These are phyloP conservation scores for Medicago lupulina DNA, from an alignment of 306 rosid species.

Conservation along the genomic window DNA sequence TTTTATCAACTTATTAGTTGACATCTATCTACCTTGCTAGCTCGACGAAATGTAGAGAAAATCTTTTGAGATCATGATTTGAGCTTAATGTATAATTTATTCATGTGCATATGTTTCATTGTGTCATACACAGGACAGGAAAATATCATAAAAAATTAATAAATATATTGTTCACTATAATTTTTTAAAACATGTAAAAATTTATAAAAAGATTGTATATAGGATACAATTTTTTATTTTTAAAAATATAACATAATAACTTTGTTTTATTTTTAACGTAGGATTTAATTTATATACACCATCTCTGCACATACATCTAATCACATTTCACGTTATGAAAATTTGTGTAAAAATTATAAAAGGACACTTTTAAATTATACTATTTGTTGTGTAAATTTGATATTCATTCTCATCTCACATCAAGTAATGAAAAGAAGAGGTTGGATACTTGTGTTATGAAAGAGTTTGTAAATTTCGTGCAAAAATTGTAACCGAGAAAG, in stretches of 20 bases:
- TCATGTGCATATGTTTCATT: not conserved
- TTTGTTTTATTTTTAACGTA: too few relatives aligned
- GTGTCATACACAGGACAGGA: not conserved
- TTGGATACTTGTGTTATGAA: too few relatives aligned
- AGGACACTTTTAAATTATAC: too few relatives aligned
- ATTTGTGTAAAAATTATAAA: too few relatives aligned
- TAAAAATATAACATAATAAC: too few relatives aligned
- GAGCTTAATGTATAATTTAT: not conserved
- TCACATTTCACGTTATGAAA: not conserved
- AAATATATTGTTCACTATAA: not conserved
- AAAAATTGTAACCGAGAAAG: too few relatives aligned
- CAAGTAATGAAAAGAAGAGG: too few relatives aligned
- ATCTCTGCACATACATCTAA: not conserved
- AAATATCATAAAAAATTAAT: not conserved
- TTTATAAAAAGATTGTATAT: too few relatives aligned
- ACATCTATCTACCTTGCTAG: constrained; percentile 30
- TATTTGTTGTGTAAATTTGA: too few relatives aligned
- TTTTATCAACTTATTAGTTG: constrained; percentile 29
- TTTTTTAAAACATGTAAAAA: not conserved
- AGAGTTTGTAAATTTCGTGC: too few relatives aligned
- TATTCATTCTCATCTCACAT: too few relatives aligned
- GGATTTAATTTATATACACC: not conserved
- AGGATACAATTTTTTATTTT: too few relatives aligned
- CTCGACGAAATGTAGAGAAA: not conserved
- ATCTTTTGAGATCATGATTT: constrained; percentile 13